These are phyloP conservation scores for Adansonia madagascariensis DNA, from an alignment of 441 rosid genomes.

Conservation along the genomic window DNA sequence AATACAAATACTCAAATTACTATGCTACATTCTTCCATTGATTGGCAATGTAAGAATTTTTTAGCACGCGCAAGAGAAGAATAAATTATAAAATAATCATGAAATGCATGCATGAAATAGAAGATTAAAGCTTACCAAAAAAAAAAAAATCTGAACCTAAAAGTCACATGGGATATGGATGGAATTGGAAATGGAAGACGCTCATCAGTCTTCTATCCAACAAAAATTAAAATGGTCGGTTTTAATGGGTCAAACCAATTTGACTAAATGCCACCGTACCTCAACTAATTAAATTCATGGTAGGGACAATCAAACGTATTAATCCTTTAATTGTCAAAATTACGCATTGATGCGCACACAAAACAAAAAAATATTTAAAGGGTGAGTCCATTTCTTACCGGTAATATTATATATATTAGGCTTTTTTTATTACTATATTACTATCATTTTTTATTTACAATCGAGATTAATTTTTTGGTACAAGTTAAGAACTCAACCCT, in stretches of 20 bases:
- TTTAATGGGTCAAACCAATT: slow-evolving; percentile 17
- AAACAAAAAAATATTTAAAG: not conserved
- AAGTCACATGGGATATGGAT: not conserved
- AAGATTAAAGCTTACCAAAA: not conserved
- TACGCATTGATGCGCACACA: not conserved
- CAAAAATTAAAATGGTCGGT: slow-evolving; percentile 16
- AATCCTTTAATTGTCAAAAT: not conserved
- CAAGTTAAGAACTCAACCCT: too few relatives aligned
- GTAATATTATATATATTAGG: too few relatives aligned
- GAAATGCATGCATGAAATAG: not conserved
- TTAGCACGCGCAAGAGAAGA: too few relatives aligned
- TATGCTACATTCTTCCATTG: too few relatives aligned
- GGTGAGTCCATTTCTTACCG: too few relatives aligned
- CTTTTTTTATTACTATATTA: too few relatives aligned
- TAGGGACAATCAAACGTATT: not conserved
- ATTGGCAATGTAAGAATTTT: too few relatives aligned
- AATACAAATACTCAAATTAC: too few relatives aligned
- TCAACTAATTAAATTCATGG: not conserved
- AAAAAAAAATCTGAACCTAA: not conserved
- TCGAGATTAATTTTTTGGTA: too few relatives aligned
- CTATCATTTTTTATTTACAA: too few relatives aligned
- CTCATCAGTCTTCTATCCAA: not conserved
- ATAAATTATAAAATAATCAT: too few relatives aligned
- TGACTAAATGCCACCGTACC: not conserved
- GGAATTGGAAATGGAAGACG: not conserved